Conservation (phyloP, 352 stramenopile genomes). For the Phytopythium litorale region DNA sequence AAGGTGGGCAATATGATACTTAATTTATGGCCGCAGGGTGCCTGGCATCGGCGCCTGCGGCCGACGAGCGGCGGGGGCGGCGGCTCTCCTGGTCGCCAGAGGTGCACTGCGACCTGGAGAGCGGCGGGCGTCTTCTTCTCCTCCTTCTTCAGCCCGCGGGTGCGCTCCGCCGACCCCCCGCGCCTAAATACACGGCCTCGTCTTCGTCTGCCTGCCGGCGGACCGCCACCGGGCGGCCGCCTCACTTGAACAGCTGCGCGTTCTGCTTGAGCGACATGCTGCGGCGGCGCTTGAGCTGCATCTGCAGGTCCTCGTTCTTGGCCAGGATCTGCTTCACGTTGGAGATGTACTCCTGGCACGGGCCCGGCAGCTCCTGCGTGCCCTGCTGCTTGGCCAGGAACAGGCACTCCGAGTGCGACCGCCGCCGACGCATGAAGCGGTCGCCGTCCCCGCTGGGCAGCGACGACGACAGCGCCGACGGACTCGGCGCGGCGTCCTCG, state of each 20-base stretch:
- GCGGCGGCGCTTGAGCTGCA: constrained; percentile 47
- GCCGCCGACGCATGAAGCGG: constrained; percentile 39
- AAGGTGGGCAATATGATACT: neutral
- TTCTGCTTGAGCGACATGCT: constrained; percentile 57
- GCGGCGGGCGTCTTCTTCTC: neutral
- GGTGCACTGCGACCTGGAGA: neutral
- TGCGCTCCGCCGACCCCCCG: neutral
- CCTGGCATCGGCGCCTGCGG: neutral
- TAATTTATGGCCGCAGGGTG: constrained; percentile 3
- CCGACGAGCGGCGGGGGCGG: neutral
- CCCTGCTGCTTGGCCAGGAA: constrained; percentile 62
- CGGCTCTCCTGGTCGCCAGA: neutral
- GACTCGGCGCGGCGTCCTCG: neutral
- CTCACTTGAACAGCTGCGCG: constrained; percentile 41
- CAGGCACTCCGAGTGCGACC: constrained; percentile 80
- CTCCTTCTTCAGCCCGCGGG: neutral
- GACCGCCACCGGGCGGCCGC: neutral
- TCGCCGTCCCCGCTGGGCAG: constrained; percentile 27
- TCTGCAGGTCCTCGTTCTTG: constrained; percentile 39
- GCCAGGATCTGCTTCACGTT: constrained; percentile 84
- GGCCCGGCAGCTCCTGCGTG: constrained; percentile 49
- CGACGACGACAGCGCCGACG: constrained; percentile 20
- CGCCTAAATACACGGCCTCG: constrained; percentile 6
- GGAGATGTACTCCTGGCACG: constrained; percentile 83
- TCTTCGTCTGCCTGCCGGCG: neutral